Conservation (phyloP, 23 red algal species). For the Agarophyton chilense region DNA sequence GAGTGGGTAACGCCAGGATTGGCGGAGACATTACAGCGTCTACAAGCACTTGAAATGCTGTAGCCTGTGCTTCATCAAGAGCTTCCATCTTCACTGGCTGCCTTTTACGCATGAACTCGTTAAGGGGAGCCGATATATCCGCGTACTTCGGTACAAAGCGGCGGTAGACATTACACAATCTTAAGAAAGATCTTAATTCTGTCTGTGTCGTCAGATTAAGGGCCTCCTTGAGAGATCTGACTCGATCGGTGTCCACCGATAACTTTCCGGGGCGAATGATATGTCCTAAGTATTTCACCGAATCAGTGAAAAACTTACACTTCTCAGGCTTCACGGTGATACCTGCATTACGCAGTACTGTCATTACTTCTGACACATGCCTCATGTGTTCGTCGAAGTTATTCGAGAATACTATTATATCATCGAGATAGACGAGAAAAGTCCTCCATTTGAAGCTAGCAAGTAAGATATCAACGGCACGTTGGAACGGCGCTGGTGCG, state of each 20-base stretch:
- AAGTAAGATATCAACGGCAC: no score
- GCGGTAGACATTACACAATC: conserved; percentile 2
- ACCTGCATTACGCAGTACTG: neutral
- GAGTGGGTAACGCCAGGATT: neutral
- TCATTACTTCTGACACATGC: neutral
- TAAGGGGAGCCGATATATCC: neutral
- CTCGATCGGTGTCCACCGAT: neutral
- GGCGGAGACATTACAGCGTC: neutral
- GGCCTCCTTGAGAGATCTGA: neutral
- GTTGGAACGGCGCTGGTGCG: no score
- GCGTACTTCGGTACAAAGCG: neutral
- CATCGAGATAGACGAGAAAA: no score
- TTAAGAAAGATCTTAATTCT: conserved; percentile 1
- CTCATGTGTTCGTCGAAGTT: neutral
- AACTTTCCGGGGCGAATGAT: neutral
- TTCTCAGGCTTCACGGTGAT: neutral
- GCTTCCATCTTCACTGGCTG: neutral
- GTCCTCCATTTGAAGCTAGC: no score
- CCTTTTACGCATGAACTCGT: neutral
- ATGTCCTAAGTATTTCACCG: neutral
- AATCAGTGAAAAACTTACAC: neutral
- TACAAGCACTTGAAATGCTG: neutral
- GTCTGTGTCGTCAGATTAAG: neutral
- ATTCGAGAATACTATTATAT: no score
- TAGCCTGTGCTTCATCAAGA: neutral